Percentiles rank a stretch among this genome's conserved stretches.
Conservation (phyloP, 1,284 basidiomycete genomes). For the Boletellus dicymbophilus region DNA sequence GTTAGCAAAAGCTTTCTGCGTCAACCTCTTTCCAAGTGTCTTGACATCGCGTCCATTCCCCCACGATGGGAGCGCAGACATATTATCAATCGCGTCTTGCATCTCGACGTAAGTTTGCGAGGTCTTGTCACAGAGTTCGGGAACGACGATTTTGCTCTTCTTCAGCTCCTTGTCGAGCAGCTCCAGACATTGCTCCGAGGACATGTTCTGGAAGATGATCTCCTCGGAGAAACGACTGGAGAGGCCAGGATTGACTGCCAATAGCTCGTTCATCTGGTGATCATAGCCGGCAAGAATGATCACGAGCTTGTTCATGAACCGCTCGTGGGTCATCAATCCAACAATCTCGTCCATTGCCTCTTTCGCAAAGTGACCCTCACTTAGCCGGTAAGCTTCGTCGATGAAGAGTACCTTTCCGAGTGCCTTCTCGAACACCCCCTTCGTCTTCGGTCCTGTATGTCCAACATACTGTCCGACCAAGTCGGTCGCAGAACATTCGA, state of each 20-base stretch:
- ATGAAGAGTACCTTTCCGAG: constrained; percentile 30
- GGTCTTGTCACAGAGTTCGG: constrained; percentile 38
- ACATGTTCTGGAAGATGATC: constrained; percentile 54
- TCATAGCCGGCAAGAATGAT: constrained; percentile 72
- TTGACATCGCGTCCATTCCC: constrained; percentile 65
- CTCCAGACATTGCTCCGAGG: constrained; percentile 48
- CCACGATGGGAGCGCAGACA: constrained; percentile 53
- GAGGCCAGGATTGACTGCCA: constrained; percentile 59
- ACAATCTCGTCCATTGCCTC: constrained; percentile 69
- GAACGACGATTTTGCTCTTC: constrained; percentile 41
- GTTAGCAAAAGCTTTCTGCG: constrained; percentile 32
- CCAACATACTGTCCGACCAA: constrained; percentile 68
- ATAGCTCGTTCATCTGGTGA: constrained; percentile 59
- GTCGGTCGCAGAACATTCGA: constrained; percentile 68
- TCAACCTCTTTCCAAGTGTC: constrained; percentile 51
- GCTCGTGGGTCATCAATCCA: constrained; percentile 56
- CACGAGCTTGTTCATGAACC: constrained; percentile 56
- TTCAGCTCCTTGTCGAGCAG: constrained; percentile 48
- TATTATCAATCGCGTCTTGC: constrained; percentile 37
- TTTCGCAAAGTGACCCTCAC: constrained; percentile 61
- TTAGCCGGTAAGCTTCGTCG: constrained; percentile 65
- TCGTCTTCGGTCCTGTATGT: constrained; percentile 67
- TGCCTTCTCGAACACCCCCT: constrained; percentile 41
- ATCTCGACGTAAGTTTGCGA: constrained; percentile 37
- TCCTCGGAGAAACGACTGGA: constrained; percentile 69